phyloP scores from a whole-genome alignment of 495 filamentous ascomycete genomes.

The Penicillium roqueforti region DNA sequence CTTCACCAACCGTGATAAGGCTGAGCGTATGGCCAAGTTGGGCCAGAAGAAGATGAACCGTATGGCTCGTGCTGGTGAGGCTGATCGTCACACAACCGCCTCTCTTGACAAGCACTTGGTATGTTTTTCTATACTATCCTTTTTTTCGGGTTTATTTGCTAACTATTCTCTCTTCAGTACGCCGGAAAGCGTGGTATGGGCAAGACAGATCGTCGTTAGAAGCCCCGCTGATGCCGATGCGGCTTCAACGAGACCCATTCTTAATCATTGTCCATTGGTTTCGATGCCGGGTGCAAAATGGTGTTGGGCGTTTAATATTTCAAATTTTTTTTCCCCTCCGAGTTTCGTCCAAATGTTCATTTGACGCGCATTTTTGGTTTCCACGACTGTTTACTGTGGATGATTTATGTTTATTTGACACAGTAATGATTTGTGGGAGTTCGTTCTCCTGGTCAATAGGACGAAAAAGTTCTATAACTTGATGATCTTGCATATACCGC shows the following conservation, averaged over 20 bases:
- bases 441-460: slow-evolving; percentile 24
- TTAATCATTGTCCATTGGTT: slow-evolving; percentile 36
- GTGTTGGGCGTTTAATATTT: slow-evolving; percentile 29
- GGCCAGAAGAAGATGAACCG: slow-evolving; percentile 98
- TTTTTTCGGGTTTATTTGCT: slow-evolving; percentile 15
- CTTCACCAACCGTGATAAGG: slow-evolving; percentile 59
- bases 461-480: slow-evolving; percentile 31
- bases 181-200: slow-evolving; percentile 56
- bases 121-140: slow-evolving; percentile 30
- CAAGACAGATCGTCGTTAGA: slow-evolving; percentile 56
- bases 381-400: slow-evolving; percentile 14
- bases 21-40: slow-evolving; percentile 79
- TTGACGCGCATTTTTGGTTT: slow-evolving; percentile 15
- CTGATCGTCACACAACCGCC: slow-evolving; percentile 83
- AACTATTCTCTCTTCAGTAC: slow-evolving; percentile 37
- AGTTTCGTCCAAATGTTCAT: slow-evolving; percentile 11
- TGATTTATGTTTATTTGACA: slow-evolving; percentile 7
- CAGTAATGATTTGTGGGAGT: slow-evolving; percentile 21
- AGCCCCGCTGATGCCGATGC: slow-evolving; percentile 14
- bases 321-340: slow-evolving; percentile 11
- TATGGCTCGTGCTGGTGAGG: slow-evolving; percentile 93
- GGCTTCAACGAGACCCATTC: slow-evolving; percentile 28
- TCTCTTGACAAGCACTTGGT: slow-evolving; percentile 89
- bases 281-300: slow-evolving; percentile 35
- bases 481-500: slow-evolving; percentile 30